Evolutionary conservation across 2,329 filamentous ascomycete genomes (phyloP).

Genomic region (Rhexocercosporidium sp.): DNA sequence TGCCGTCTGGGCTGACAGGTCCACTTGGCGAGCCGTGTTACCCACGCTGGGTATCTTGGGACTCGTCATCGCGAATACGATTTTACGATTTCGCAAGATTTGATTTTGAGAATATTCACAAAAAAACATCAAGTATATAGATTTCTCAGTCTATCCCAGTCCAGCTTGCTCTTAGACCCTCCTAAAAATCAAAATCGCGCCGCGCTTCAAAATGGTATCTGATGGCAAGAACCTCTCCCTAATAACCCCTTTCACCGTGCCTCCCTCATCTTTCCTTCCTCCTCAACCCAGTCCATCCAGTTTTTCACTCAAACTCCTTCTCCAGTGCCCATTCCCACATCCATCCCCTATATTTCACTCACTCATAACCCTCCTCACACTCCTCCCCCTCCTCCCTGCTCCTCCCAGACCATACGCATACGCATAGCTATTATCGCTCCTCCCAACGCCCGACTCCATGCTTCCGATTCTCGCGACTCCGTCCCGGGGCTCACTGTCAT

Average conservation of each 20-base stretch:
- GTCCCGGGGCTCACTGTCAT: neutral
- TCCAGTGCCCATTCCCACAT: neutral
- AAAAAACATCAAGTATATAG: too few relatives aligned
- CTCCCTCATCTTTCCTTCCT: neutral
- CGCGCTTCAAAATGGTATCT: constrained; percentile 5
- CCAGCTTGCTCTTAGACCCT: neutral
- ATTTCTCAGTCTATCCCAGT: neutral
- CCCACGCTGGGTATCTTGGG: neutral
- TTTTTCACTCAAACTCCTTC: neutral
- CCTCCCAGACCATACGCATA: constrained; percentile 2
- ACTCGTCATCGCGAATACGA: neutral
- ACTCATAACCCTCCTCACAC: neutral
- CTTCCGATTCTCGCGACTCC: neutral
- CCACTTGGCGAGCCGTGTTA: constrained; percentile 9
- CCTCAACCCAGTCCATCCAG: neutral
- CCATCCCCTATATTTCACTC: neutral
- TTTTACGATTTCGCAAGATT: too few relatives aligned
- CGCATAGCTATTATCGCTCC: neutral
- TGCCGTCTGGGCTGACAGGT: neutral
- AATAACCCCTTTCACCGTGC: neutral
- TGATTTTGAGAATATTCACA: too few relatives aligned
- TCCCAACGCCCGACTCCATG: neutral
- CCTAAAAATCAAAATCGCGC: neutral
- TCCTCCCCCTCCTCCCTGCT: neutral
- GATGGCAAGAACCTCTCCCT: neutral